Evolutionary conservation across 2,329 filamentous ascomycete genomes (phyloP).

Genomic region (Alternaria rosae): DNA sequence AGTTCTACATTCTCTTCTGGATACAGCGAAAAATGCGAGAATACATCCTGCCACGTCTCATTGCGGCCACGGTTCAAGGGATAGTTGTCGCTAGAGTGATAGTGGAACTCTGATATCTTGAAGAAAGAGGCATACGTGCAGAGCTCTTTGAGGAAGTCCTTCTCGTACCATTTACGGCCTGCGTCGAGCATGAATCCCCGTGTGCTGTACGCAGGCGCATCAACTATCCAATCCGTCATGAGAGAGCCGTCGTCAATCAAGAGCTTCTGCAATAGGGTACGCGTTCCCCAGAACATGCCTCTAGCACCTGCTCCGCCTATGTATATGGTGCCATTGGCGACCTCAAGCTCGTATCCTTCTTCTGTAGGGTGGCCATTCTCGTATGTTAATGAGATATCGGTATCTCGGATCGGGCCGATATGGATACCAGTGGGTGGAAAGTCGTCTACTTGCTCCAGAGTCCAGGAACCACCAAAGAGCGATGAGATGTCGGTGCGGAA

Average conservation of each 20-base stretch:
- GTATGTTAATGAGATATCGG: conserved; percentile 51
- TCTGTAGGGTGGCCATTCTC: conserved; percentile 57
- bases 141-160: conserved; percentile 53
- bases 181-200: conserved; percentile 57
- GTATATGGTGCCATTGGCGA: conserved; percentile 44
- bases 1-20: conserved; percentile 46
- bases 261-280: conserved; percentile 55
- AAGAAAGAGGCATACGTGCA: conserved; percentile 58
- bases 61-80: conserved; percentile 58
- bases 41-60: conserved; percentile 56
- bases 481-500: conserved; percentile 56
- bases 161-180: conserved; percentile 55
- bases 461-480: conserved; percentile 54
- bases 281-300: conserved; percentile 59
- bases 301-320: conserved; percentile 55
- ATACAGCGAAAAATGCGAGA: conserved; percentile 55
- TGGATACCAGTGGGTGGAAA: conserved; percentile 54
- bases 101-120: conserved; percentile 60
- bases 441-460: conserved; percentile 48
- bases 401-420: conserved; percentile 47
- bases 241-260: conserved; percentile 48
- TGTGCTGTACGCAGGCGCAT: conserved; percentile 56
- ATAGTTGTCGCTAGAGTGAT: conserved; percentile 60
- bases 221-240: conserved; percentile 37
- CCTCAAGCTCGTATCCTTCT: conserved; percentile 59